These are phyloP conservation scores for Boletus edulis DNA, from an alignment of 768 basidiomycete genomes.

Conservation along the genomic window DNA sequence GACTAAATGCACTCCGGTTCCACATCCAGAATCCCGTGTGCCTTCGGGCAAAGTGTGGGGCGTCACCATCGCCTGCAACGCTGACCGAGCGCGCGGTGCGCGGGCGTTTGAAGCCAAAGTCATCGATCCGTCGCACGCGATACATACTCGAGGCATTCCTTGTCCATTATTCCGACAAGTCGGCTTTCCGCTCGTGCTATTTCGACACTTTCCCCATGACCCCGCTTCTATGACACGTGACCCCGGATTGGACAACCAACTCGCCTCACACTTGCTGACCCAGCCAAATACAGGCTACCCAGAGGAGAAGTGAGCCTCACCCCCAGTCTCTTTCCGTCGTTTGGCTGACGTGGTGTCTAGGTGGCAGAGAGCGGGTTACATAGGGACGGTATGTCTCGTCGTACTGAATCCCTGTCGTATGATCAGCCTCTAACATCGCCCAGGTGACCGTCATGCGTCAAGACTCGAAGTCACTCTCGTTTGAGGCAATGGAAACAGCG, in stretches of 20 bases:
- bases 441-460: constrained; percentile 28
- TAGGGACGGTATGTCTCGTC: constrained; percentile 22
- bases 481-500: constrained; percentile 25
- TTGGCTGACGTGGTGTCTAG: constrained; percentile 3
- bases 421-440: not conserved
- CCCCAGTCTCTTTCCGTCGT: not conserved
- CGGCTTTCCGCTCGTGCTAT: constrained; percentile 29
- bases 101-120: constrained; percentile 20
- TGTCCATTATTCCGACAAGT: constrained; percentile 28
- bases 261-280: constrained; percentile 29
- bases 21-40: not conserved
- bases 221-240: constrained; percentile 20
- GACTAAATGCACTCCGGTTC: constrained; percentile 4
- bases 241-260: constrained; percentile 28
- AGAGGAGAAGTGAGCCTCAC: constrained; percentile 15
- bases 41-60: constrained; percentile 11
- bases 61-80: constrained; percentile 23
- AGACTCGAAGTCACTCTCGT: constrained; percentile 23
- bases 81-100: constrained; percentile 23
- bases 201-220: constrained; percentile 23
- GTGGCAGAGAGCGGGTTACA: constrained; percentile 24
- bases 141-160: constrained; percentile 22
- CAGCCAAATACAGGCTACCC: constrained; percentile 27
- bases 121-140: constrained; percentile 23
- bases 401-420: too few relatives aligned